These are phyloP conservation scores for Taiwanofungus camphoratus DNA, from an alignment of 1,284 basidiomycete species.

Conservation along the genomic window DNA sequence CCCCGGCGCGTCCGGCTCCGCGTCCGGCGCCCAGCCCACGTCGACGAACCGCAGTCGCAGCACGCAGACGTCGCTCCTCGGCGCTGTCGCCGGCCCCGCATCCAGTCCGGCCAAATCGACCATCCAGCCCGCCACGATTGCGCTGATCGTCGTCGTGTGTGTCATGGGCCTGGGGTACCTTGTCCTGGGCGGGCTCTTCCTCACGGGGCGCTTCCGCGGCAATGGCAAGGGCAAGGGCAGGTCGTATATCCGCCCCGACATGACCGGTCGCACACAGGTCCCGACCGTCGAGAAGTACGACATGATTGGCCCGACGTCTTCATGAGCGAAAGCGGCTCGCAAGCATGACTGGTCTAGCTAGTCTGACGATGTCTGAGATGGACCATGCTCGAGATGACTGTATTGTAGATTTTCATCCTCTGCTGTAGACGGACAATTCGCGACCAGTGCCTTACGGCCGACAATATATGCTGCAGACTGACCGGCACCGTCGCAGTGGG, in stretches of 20 bases:
- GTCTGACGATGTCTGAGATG: too few species aligned
- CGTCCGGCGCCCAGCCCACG: conserved; percentile 10
- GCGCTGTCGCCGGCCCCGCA: conserved; percentile 11
- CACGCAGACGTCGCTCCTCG: conserved; percentile 14
- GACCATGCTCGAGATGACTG: too few species aligned
- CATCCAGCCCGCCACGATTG: conserved; percentile 15
- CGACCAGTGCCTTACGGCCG: too few species aligned
- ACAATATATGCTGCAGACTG: too few species aligned
- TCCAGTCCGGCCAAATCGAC: conserved; percentile 45
- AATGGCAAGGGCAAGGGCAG: conserved; percentile 11
- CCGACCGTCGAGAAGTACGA: conserved; percentile 16
- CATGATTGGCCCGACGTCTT: not conserved
- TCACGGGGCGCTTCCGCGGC: conserved; percentile 12
- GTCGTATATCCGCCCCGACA: conserved; percentile 19
- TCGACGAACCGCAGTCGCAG: conserved; percentile 17
- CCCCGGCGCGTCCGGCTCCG: conserved; percentile 15
- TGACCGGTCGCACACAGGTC: conserved; percentile 17
- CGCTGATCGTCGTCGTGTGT: conserved; percentile 19
- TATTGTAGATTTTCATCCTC: too few species aligned
- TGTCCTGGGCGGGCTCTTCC: conserved; percentile 18
- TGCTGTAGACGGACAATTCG: too few species aligned
- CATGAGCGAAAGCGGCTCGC: not conserved
- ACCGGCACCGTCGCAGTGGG: too few species aligned
- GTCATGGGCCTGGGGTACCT: conserved; percentile 23
- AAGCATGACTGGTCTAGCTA: not conserved